Evolutionary conservation across 768 basidiomycete species (phyloP).

Genomic region (Suillus variegatus): DNA sequence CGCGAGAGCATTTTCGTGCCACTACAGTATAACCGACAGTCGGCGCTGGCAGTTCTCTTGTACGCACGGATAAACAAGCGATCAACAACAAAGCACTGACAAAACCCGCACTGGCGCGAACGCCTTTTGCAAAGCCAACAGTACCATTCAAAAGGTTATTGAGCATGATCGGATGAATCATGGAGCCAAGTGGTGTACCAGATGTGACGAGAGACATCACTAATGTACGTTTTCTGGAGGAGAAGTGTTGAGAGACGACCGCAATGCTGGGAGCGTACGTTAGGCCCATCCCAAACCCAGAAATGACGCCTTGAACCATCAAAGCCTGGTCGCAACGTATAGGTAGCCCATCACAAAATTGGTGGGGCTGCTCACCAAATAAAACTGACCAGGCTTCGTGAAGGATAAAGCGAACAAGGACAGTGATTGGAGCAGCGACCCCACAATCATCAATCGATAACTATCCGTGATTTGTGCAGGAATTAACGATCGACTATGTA

Average conservation of each 20-base stretch:
- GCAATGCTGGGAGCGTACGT: constrained; percentile 46
- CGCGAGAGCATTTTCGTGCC: constrained; percentile 1
- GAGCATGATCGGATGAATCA: constrained; percentile 61
- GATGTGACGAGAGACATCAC: constrained; percentile 49
- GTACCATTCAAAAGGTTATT: constrained; percentile 45
- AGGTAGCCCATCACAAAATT: background rate
- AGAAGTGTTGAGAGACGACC: constrained; percentile 48
- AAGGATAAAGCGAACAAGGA: constrained; percentile 41
- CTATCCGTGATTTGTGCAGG: background rate
- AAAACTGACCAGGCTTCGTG: constrained; percentile 34
- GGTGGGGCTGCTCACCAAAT: constrained; percentile 27
- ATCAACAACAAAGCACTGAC: constrained; percentile 37
- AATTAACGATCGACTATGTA: background rate
- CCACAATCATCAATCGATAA: constrained; percentile 20
- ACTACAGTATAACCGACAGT: background rate
- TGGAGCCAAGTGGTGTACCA: constrained; percentile 53
- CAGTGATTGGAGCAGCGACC: constrained; percentile 28
- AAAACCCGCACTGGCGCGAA: constrained; percentile 42
- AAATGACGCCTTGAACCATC: constrained; percentile 43
- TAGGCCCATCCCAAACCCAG: constrained; percentile 44
- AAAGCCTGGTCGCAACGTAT: constrained; percentile 34
- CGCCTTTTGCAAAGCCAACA: constrained; percentile 45
- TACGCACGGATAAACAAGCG: constrained; percentile 38
- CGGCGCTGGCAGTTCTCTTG: constrained; percentile 33
- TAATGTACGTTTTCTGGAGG: constrained; percentile 34